These are phyloP conservation scores for Calonectria leucothoes DNA, from an alignment of 2,329 filamentous ascomycete genomes.

Conservation along the genomic window DNA sequence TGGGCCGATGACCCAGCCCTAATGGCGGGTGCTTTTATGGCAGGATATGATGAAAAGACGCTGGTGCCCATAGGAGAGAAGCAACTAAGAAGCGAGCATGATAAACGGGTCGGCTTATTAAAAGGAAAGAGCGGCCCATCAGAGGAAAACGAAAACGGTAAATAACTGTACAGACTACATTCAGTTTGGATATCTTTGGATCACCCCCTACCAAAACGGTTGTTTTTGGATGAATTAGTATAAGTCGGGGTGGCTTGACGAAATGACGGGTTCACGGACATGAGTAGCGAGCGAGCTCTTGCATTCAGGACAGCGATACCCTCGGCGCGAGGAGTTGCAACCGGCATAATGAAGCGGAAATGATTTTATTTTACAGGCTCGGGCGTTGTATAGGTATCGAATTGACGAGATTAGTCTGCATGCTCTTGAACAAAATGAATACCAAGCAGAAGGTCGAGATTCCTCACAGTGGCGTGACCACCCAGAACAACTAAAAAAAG, in stretches of 20 bases:
- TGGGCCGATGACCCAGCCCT: constrained; percentile 49
- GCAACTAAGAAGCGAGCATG: constrained; percentile 48
- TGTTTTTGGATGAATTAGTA: neutral
- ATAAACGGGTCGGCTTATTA: constrained; percentile 40
- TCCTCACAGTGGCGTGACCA: no score
- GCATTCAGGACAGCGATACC: constrained; percentile 18
- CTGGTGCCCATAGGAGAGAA: constrained; percentile 49
- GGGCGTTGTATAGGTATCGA: neutral
- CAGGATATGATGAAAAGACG: constrained; percentile 53
- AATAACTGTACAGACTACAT: constrained; percentile 28
- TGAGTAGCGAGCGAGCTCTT: constrained; percentile 6
- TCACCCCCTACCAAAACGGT: neutral
- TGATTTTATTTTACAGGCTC: neutral
- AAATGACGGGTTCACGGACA: neutral
- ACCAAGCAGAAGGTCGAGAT: no score
- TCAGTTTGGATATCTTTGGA: constrained; percentile 1
- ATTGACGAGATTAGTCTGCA: neutral
- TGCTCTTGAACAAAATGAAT: neutral
- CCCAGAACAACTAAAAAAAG: no score
- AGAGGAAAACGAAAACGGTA: constrained; percentile 17
- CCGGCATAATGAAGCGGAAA: neutral
- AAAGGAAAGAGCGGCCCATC: constrained; percentile 32
- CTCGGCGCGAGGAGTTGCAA: constrained; percentile 22
- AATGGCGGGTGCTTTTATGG: constrained; percentile 26
- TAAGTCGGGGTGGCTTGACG: neutral